Conservation (phyloP, 164 flowering plant species). For the Dillenia turbinata region DNA sequence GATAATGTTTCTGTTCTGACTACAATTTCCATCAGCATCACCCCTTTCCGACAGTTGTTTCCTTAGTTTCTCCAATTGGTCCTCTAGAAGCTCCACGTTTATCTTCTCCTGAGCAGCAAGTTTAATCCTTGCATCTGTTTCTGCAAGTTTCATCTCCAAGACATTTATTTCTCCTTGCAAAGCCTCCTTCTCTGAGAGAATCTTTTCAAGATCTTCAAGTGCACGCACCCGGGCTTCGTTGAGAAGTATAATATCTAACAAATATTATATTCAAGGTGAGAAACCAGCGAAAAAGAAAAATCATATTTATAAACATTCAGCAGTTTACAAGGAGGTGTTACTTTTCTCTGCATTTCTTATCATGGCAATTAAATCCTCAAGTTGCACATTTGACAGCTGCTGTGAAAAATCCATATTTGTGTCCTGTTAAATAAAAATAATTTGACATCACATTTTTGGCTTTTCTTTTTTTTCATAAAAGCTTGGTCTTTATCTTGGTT, state of each 20-base stretch:
- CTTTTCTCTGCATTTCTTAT: slow-evolving; percentile 89
- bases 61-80: slow-evolving; percentile 65
- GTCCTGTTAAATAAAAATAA: slow-evolving; percentile 33
- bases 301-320: neutral
- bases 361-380: slow-evolving; percentile 75
- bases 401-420: slow-evolving; percentile 30
- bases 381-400: slow-evolving; percentile 41
- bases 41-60: slow-evolving; percentile 44
- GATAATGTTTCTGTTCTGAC: slow-evolving; percentile 10
- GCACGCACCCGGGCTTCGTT: slow-evolving; percentile 84
- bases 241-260: slow-evolving; percentile 79
- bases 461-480: no score
- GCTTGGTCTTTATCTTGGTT: no score
- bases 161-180: slow-evolving; percentile 79
- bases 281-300: neutral
- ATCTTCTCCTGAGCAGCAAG: slow-evolving; percentile 83
- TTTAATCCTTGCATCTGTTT: slow-evolving; percentile 79
- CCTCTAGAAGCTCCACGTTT: slow-evolving; percentile 65
- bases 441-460: neutral
- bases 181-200: slow-evolving; percentile 65
- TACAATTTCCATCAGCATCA: slow-evolving; percentile 19
- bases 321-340: slow-evolving; percentile 21
- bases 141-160: slow-evolving; percentile 78
- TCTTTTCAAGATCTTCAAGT: slow-evolving; percentile 71
- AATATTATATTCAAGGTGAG: slow-evolving; percentile 1